A percentile compares a stretch with the other conserved stretches of the same genome.
Conservation (phyloP, 73 alveolate genomes). For the Blepharisma stoltei region DNA sequence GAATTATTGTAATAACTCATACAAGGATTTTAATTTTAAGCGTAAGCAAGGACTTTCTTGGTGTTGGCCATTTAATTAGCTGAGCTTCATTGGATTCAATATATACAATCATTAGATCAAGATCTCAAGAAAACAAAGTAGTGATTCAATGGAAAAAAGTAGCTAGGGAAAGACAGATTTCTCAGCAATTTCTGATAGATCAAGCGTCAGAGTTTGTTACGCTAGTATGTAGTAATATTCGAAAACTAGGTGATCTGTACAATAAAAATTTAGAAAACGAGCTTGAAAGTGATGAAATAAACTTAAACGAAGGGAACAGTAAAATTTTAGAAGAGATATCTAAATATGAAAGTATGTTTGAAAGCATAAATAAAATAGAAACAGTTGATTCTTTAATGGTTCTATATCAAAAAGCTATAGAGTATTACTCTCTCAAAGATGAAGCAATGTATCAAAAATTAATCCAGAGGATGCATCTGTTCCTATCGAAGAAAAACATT, state of each 20-base stretch:
- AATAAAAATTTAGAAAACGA: neutral
- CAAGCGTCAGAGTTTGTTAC: neutral
- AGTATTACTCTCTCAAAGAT: neutral
- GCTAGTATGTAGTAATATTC: neutral
- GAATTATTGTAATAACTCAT: conserved; percentile 28
- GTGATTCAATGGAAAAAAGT: conserved; percentile 24
- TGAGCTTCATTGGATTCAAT: conserved; percentile 20
- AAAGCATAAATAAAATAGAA: neutral
- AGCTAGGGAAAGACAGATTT: neutral
- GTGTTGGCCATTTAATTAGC: conserved; percentile 3
- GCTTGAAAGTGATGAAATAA: conserved; percentile 4
- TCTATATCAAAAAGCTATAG: conserved; percentile 25
- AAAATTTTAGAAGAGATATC: conserved; percentile 19
- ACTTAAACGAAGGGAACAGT: neutral
- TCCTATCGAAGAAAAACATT: neutral
- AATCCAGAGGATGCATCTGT: neutral
- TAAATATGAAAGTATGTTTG: neutral
- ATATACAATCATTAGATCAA: neutral
- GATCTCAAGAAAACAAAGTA: neutral
- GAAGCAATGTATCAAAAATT: neutral
- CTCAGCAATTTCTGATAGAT: neutral
- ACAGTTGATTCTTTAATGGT: conserved; percentile 9
- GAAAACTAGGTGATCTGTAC: neutral
- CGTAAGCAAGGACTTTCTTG: neutral
- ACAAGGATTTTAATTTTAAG: neutral